These are phyloP conservation scores for Lippia alba DNA, from an alignment of 305 asterid genomes.

Conservation along the genomic window DNA sequence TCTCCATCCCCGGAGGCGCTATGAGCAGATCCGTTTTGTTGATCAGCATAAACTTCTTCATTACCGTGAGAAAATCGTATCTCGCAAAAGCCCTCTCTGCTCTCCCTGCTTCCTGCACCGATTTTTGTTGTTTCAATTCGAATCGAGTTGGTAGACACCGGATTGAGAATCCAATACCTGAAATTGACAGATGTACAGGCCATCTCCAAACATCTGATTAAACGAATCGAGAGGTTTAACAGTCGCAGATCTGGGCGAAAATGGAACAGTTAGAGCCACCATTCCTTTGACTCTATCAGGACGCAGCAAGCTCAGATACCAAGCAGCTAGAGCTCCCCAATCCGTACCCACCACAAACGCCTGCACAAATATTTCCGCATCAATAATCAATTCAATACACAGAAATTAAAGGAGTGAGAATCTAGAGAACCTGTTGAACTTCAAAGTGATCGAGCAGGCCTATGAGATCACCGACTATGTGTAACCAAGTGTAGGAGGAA, in stretches of 20 bases:
- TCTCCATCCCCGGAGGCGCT: slow-evolving; percentile 53
- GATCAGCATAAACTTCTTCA: slow-evolving; percentile 53
- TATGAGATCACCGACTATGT: slow-evolving; percentile 54
- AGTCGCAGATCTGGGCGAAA: slow-evolving; percentile 39
- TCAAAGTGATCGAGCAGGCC: slow-evolving; percentile 57
- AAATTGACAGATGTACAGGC: slow-evolving; percentile 47
- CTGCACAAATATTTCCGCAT: slow-evolving; percentile 29
- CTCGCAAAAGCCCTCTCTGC: slow-evolving; percentile 56
- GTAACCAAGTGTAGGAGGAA: slow-evolving; percentile 55
- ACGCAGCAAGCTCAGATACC: slow-evolving; percentile 54
- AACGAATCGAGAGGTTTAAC: slow-evolving; percentile 37
- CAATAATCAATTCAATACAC: background rate
- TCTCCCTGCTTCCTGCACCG: slow-evolving; percentile 53
- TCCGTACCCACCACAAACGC: slow-evolving; percentile 55
- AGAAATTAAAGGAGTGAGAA: too few species aligned
- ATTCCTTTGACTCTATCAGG: slow-evolving; percentile 52
- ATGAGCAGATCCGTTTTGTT: slow-evolving; percentile 40
- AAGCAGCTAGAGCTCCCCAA: slow-evolving; percentile 61
- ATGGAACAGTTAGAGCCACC: slow-evolving; percentile 47
- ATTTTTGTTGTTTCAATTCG: too few species aligned
- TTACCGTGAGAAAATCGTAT: slow-evolving; percentile 45
- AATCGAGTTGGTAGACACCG: background rate
- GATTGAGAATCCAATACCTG: slow-evolving; percentile 38
- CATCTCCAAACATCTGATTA: slow-evolving; percentile 49
- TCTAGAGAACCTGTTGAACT: slow-evolving; percentile 37